Evolutionary conservation across 129 eudicot genomes (phyloP).

Genomic region (Ambrosia artemisiifolia): DNA sequence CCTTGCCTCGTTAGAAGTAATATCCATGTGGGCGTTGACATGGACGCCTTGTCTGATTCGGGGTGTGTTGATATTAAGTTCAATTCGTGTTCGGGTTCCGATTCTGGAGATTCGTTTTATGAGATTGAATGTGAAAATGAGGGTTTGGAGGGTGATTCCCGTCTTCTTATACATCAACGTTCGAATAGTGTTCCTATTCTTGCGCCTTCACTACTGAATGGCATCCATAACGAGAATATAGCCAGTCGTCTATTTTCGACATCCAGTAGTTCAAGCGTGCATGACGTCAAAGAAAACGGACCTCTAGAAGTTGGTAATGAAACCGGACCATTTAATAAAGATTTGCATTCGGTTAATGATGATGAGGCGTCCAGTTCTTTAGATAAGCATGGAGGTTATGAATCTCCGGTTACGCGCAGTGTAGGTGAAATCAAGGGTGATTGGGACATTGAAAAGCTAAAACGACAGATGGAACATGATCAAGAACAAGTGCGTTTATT

Average conservation of each 20-base stretch:
- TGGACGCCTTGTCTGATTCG: slow-evolving; percentile 44
- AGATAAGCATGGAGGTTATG: slow-evolving; percentile 35
- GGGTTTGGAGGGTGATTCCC: slow-evolving; percentile 4
- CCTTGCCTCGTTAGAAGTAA: slow-evolving; percentile 24
- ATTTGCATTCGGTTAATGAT: slow-evolving; percentile 14
- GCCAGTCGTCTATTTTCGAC: slow-evolving; percentile 20
- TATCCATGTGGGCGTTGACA: slow-evolving; percentile 7
- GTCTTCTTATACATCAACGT: slow-evolving; percentile 16
- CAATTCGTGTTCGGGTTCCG: slow-evolving; percentile 52
- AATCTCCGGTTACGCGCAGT: slow-evolving; percentile 28
- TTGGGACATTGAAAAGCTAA: slow-evolving; percentile 46
- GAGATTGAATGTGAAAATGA: slow-evolving; percentile 34
- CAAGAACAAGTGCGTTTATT: slow-evolving; percentile 34
- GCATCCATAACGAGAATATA: slow-evolving; percentile 20
- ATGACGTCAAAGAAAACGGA: slow-evolving; percentile 19
- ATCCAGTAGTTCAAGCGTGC: slow-evolving; percentile 18
- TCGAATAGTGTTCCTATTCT: slow-evolving; percentile 21
- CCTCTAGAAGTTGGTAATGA: slow-evolving; percentile 31
- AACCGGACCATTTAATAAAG: slow-evolving; percentile 1
- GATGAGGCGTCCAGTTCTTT: slow-evolving; percentile 4
- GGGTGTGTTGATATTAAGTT: slow-evolving; percentile 58
- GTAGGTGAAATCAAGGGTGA: slow-evolving; percentile 63
- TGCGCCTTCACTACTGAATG: slow-evolving; percentile 17
- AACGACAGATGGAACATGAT: slow-evolving; percentile 52
- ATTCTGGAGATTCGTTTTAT: slow-evolving; percentile 59